Conservation (phyloP, 2,329 filamentous ascomycete genomes). For the Celoporthe dispersa region DNA sequence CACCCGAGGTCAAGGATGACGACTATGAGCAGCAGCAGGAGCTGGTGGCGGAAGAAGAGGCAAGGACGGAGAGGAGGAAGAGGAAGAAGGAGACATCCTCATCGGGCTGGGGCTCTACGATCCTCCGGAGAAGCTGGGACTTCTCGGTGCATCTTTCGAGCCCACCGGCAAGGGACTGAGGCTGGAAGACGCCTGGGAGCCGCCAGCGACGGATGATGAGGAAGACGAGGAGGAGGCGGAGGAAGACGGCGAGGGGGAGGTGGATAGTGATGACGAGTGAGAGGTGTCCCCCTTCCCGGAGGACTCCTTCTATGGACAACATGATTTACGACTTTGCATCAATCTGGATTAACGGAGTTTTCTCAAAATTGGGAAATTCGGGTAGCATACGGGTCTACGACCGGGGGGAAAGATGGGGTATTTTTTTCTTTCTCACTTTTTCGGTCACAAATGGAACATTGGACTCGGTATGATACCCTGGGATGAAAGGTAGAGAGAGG, state of each 20-base stretch:
- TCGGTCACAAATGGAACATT: slow-evolving; percentile 1
- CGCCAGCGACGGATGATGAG: slow-evolving; percentile 64
- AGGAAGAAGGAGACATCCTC: slow-evolving; percentile 67
- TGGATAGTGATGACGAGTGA: slow-evolving; percentile 32
- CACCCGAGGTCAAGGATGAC: slow-evolving; percentile 50
- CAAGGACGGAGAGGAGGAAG: slow-evolving; percentile 44
- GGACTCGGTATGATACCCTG: slow-evolving; percentile 28
- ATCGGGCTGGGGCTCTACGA: slow-evolving; percentile 86
- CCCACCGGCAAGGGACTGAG: slow-evolving; percentile 75
- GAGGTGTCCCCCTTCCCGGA: neutral
- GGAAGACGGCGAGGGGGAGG: slow-evolving; percentile 41
- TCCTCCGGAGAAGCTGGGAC: slow-evolving; percentile 59
- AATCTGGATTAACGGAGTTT: slow-evolving; percentile 24
- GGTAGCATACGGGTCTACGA: slow-evolving; percentile 8
- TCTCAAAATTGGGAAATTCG: neutral
- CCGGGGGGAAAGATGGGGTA: neutral
- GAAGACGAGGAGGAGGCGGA: slow-evolving; percentile 53
- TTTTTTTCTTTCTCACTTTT: slow-evolving; percentile 10
- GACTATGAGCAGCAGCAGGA: slow-evolving; percentile 58
- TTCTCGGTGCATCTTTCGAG: slow-evolving; percentile 58
- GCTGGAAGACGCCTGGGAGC: slow-evolving; percentile 80
- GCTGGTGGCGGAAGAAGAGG: slow-evolving; percentile 54
- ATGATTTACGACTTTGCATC: slow-evolving; percentile 33
- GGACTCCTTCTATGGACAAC: neutral
- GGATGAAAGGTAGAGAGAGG: slow-evolving; percentile 15